Conservation (phyloP, 2,329 filamentous ascomycete species). For the Fusarium incarnatum region DNA sequence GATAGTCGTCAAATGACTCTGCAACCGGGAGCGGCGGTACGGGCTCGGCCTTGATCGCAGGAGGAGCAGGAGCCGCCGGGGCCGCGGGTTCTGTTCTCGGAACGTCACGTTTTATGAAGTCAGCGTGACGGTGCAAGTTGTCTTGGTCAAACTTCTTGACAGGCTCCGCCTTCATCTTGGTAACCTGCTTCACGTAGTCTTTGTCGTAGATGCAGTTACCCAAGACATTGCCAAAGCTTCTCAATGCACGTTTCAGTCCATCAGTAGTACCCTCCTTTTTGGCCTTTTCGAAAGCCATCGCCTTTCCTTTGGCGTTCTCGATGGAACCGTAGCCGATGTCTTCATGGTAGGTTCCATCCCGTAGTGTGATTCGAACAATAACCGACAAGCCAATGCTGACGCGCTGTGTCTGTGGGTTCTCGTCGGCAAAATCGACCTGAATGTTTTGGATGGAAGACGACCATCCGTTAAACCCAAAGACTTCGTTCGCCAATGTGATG, state of each 20-base stretch:
- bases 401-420: slow-evolving; percentile 80
- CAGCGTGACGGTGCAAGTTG: slow-evolving; percentile 84
- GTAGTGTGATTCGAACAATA: slow-evolving; percentile 88
- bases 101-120: slow-evolving; percentile 74
- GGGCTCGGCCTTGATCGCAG: slow-evolving; percentile 48
- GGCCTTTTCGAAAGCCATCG: slow-evolving; percentile 95
- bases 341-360: slow-evolving; percentile 96
- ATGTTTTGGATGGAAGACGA: slow-evolving; percentile 95
- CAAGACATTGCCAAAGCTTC: slow-evolving; percentile 94
- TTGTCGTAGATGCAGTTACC: slow-evolving; percentile 99
- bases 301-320: slow-evolving; percentile 95
- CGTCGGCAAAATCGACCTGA: slow-evolving; percentile 94
- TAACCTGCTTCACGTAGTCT: slow-evolving; percentile 89
- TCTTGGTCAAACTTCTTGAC: slow-evolving; percentile 78
- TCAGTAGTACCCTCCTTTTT: slow-evolving; percentile 99
- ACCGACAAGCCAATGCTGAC: slow-evolving; percentile 90
- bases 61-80: slow-evolving; percentile 15
- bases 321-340: slow-evolving; percentile 97
- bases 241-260: slow-evolving; percentile 86
- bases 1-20: slow-evolving; percentile 64
- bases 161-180: slow-evolving; percentile 84
- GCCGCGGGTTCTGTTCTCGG: slow-evolving; percentile 41
- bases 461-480: slow-evolving; percentile 98
- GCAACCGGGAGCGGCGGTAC: slow-evolving; percentile 21
- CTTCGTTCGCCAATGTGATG: slow-evolving; percentile 93